A percentile compares a stretch with the other conserved stretches of the same genome.
phyloP scores from a whole-genome alignment of 345 rosid genomes.

The Acer saccharum region DNA sequence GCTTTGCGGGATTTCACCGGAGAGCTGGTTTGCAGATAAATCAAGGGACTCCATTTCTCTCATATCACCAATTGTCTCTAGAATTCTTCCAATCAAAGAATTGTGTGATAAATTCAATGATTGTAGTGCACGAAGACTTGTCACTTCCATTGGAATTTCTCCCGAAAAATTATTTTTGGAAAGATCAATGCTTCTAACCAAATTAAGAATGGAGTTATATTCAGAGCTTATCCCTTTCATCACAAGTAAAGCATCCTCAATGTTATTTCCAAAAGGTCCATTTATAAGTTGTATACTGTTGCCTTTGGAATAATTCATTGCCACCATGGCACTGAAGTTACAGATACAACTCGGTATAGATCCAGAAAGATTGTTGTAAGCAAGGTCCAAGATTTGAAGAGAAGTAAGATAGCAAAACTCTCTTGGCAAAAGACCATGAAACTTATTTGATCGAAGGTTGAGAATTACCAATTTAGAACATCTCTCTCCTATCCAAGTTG shows the following conservation, averaged over 20 bases:
- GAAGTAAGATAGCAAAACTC: background rate
- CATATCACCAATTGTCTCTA: too few relatives aligned
- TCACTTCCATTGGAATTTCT: too few relatives aligned
- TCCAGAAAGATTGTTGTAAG: background rate
- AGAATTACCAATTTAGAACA: background rate
- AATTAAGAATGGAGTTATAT: background rate
- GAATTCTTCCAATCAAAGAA: too few relatives aligned
- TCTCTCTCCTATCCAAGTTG: background rate
- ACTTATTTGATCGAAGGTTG: constrained; percentile 17
- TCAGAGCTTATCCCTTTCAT: background rate
- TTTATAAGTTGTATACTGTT: background rate
- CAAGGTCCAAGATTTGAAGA: constrained; percentile 14
- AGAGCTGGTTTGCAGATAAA: too few relatives aligned
- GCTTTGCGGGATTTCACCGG: too few relatives aligned
- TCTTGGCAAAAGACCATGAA: background rate
- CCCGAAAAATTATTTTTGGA: too few relatives aligned
- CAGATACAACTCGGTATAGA: constrained; percentile 12
- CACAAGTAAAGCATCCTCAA: background rate
- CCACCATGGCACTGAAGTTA: background rate
- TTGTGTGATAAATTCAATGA: too few relatives aligned
- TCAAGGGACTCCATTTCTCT: too few relatives aligned
- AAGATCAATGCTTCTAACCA: too few relatives aligned
- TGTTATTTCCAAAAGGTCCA: fast-evolving
- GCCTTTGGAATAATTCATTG: background rate
- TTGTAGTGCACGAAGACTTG: too few relatives aligned